Evolutionary conservation across 257 asterid genomes (phyloP), one percentile per base, ranked within the genome.

Genomic region (Lithospermum erythrorhizon): DNA sequence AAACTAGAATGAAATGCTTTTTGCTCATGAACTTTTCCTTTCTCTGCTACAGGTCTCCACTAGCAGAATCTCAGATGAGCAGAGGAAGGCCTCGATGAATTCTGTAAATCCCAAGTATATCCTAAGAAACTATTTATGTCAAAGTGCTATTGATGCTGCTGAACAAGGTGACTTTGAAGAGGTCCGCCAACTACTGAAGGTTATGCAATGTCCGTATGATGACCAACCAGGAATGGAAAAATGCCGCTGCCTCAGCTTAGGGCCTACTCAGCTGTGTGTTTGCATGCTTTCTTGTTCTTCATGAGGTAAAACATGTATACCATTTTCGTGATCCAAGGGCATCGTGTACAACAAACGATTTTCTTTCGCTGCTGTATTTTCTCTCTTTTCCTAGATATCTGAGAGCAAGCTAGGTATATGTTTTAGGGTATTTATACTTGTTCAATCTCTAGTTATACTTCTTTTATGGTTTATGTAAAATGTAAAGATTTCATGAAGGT

Each of bases 211-310:
- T 37, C 97, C 97, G 1, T 89, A 78, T 23, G 94, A 93, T 10
- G 98, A 93, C 35, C 97, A 89, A 69, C 97, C 95, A 1, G 97
- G 96, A 61, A 93, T 93, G 98, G 98, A 84, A 55, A 93, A 84
- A 70, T 89, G 86, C 47, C 98, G 0, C 87, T 73, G 97, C 97
- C 61, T 97, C 97, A 0, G 98, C 97, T 9, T 93, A n/a, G 98
- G 98, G 98, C 97, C 14, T 86, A 89, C 70, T n/a, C 95, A 97
- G 52, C 98, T 97, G 0, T 97, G 98, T 2, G 98, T 89, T 18
- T 74, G 97, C 84, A 93, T 89, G 98, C 96, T 93, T 62, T 93
- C 98, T 57, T 93, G 98, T 76, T 93, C 97, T 57, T 93, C 98
- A 21, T 85, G 73, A 84, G 73, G 59, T 72, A 41, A 41, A 41